These are phyloP conservation scores for Uromyces viciae-fabae DNA, from an alignment of 1,284 basidiomycete genomes.

Conservation along the genomic window DNA sequence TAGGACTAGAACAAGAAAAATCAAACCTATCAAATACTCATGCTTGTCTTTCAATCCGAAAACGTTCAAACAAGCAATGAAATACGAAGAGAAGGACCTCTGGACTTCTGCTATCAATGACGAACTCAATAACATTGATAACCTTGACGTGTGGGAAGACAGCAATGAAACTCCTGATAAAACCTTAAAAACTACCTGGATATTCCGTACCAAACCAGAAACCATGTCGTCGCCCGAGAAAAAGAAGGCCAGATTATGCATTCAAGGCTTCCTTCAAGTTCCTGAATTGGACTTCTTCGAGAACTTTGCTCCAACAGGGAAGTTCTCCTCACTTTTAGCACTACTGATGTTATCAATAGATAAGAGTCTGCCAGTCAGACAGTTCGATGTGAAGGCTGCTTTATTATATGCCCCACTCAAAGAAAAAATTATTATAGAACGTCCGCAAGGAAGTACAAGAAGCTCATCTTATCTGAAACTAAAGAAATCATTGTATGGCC, in stretches of 20 bases:
- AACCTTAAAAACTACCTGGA: not conserved
- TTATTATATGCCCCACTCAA: conserved; percentile 49
- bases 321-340: not conserved
- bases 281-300: not conserved
- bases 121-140: too few relatives aligned
- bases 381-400: conserved; percentile 58
- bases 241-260: not conserved
- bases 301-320: not conserved
- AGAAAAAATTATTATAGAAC: conserved; percentile 56
- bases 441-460: conserved; percentile 46
- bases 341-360: not conserved
- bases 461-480: not conserved
- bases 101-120: too few relatives aligned
- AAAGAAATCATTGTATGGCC: not conserved
- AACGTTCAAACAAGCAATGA: too few relatives aligned
- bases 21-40: too few relatives aligned
- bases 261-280: not conserved
- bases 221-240: not conserved
- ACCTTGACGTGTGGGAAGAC: too few relatives aligned
- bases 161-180: too few relatives aligned
- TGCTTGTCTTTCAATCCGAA: too few relatives aligned
- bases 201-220: not conserved
- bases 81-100: too few relatives aligned
- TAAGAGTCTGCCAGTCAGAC: conserved; percentile 47
- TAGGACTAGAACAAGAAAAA: too few relatives aligned